Evolutionary conservation across 192 early-diverging fungal genomes (phyloP), one percentile per base, ranked within the genome.

Genomic region (Linnemannia exigua): DNA sequence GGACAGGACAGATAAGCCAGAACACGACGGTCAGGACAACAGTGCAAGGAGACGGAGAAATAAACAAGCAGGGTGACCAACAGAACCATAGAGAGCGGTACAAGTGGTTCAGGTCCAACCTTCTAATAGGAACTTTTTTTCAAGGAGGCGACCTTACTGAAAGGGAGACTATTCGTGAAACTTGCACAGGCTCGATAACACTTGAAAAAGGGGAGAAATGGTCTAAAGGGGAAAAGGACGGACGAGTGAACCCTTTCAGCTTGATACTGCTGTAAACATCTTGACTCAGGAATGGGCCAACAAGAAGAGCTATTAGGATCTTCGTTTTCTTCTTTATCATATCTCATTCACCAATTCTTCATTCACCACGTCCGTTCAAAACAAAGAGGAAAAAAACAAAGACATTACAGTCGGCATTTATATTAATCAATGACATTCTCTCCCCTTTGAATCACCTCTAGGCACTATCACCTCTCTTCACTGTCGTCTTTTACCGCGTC

Each of bases 391-490:
- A 17, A 75, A 38, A 11, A 36, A 74, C 16, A 47, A n/a, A 22
- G 35, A 75, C 15, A 28, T 11, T 36, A 22, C 35, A 46, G 5
- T 46, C 25, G 20, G n/a, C 20, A 25, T 74, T 33, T 31, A 35
- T 74, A 33, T 37, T 52, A 28, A 63, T 16, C 52, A n/a, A 41
- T 46, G 36, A 46, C 37, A 28, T 8, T 0, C 51, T 68, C 36
- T 54, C 67, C 75, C 46, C 25, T 69, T 91, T 22, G 5, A n/a
- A 36, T 67, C n/a, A 48, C 28, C 90, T 46, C n/a, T 79, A 92
- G 92, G 96, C 97, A 14, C 81, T 97, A 6, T 95, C 95, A 31
- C 97, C 97, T 19, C 88, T 98, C 38, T 97, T 98, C 79, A 98
- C 96, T 6, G 96, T 97, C 7, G 71, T 92, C 28, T 91, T 95